Base-by-base conservation (phyloP, 306 rosid species). In the Vigna nakashimae region DNA sequence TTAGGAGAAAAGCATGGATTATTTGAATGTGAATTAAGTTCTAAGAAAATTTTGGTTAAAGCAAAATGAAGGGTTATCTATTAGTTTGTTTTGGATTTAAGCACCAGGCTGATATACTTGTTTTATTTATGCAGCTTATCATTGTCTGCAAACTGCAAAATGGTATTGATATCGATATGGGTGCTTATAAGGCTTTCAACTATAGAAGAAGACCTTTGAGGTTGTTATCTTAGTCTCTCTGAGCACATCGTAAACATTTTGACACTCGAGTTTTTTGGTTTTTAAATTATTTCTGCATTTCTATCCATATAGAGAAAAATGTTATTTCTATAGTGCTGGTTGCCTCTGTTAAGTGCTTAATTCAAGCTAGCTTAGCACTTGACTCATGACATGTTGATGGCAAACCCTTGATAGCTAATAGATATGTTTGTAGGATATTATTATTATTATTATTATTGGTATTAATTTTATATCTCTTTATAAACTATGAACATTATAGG, bases 71-170 rank as follows among this genome's bases (percentile, higher is more conserved):
- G 40, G 14, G 7, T 36, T 28, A 36, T 68, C 48, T 49, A n/a
- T 24, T 24, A 26, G 32, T 32, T 74, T 46, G 56, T 17, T 57
- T 62, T 55, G 80, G 79, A 26, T 38, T 42, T 73, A 55, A 64
- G 36, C 56, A 58, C 76, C 3, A 3, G 46, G 26, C 71, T 72
- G 45, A 71, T 17, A 40, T 78, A 28, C 70, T n/a, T 46, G 40
- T 46, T 60, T 48, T 40, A 59, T 56, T 75, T 20, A 50, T 64
- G 90, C 90, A 89, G 97, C 91, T 88, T 17, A 73, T 88, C 92
- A 49, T 82, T 88, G 80, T 85, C 90, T 48, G 85, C 89, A 20
- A 86, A 79, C 91, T 48, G 85, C 89, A 20, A 86, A 79, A 80
- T 55, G 78, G 57, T 83, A 86, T 82, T 62, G 65, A 81, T 57